Conservation (phyloP, 257 asterid species). For the Primulina tabacum region DNA sequence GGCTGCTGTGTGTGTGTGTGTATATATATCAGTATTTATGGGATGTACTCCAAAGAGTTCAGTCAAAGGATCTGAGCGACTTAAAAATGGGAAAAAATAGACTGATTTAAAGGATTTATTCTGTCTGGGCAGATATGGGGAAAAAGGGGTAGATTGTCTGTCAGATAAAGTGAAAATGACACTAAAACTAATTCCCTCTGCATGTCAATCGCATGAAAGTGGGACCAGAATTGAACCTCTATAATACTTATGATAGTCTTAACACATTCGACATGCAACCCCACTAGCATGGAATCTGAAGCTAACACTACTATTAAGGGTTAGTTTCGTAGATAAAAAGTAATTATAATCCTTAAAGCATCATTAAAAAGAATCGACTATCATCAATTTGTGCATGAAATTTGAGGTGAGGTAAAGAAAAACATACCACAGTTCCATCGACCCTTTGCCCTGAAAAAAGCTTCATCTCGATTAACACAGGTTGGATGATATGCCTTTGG, state of each 20-base stretch:
- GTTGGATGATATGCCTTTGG: slow-evolving; percentile 95
- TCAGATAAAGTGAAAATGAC: not conserved
- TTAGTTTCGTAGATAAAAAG: slow-evolving; percentile 11
- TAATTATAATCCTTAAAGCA: not conserved
- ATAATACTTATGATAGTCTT: not conserved
- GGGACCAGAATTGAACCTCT: not conserved
- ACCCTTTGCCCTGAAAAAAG: slow-evolving; percentile 84
- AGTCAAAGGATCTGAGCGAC: not conserved
- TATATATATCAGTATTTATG: too few relatives aligned
- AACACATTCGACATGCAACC: not conserved
- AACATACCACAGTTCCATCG: slow-evolving; percentile 93
- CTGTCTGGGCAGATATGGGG: not conserved
- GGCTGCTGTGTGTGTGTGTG: too few relatives aligned
- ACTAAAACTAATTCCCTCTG: too few relatives aligned
- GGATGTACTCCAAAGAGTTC: too few relatives aligned
- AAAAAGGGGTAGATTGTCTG: not conserved
- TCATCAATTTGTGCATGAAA: not conserved
- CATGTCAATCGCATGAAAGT: not conserved
- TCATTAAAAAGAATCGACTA: slow-evolving; percentile 1
- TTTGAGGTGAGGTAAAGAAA: slow-evolving; percentile 7
- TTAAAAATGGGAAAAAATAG: not conserved
- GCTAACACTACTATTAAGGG: not conserved
- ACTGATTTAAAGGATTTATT: not conserved
- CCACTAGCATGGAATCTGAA: not conserved
- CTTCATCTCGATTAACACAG: slow-evolving; percentile 89